Evolutionary conservation across 2,329 filamentous ascomycete genomes (phyloP).

Genomic region (Coniochaeta prunicola): DNA sequence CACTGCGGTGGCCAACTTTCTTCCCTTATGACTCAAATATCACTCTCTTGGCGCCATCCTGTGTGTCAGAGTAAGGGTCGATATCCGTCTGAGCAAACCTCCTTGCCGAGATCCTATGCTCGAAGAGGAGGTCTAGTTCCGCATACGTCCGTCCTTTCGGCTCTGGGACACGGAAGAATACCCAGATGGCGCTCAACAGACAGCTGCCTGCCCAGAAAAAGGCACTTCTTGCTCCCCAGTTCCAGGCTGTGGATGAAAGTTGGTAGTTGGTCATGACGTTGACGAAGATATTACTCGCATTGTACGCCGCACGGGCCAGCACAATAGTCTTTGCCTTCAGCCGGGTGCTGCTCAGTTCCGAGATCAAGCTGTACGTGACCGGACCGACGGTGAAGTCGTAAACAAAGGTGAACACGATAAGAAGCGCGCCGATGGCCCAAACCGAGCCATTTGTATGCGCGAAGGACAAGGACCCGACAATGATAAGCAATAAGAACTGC

Average conservation of each 20-base stretch:
- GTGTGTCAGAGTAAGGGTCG: conserved; percentile 23
- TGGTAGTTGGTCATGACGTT: conserved; percentile 24
- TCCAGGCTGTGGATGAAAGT: conserved; percentile 36
- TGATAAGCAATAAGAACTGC: conserved; percentile 30
- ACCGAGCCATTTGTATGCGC: conserved; percentile 21
- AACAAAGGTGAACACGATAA: conserved; percentile 34
- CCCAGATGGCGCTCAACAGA: conserved; percentile 39
- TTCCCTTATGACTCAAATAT: conserved; percentile 4
- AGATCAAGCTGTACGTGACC: conserved; percentile 14
- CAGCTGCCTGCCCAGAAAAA: conserved; percentile 42
- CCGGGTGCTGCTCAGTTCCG: conserved; percentile 36
- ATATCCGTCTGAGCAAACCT: conserved; percentile 31
- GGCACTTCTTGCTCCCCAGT: conserved; percentile 39
- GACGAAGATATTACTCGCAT: conserved; percentile 25
- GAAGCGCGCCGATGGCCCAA: conserved; percentile 38
- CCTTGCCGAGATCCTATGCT: conserved; percentile 28
- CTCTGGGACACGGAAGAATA: conserved; percentile 44
- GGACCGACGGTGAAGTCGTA: conserved; percentile 38
- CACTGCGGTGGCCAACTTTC: too few species aligned
- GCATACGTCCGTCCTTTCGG: conserved; percentile 41
- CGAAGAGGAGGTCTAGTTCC: conserved; percentile 34
- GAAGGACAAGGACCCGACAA: conserved; percentile 32
- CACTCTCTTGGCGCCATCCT: conserved; percentile 8
- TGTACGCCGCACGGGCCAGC: conserved; percentile 19
- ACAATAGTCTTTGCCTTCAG: conserved; percentile 39